Evolutionary conservation across 2,329 filamentous ascomycete species (phyloP), one percentile per base, ranked within the genome.

Genomic region (Fusarium camptoceras): DNA sequence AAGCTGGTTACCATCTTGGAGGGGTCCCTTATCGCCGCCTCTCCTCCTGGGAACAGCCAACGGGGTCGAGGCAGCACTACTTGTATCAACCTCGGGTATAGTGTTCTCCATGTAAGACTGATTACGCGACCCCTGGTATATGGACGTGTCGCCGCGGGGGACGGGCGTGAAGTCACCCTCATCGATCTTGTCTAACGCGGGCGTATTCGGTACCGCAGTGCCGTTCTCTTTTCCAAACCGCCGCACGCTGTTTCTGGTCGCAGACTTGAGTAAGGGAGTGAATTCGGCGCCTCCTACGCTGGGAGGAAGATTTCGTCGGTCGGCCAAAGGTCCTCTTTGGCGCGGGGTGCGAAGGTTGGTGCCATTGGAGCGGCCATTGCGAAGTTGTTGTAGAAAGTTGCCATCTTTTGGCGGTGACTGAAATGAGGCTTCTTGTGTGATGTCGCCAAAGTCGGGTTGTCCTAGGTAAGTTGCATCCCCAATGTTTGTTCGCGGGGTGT

Each of bases 341-440:
- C 91, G 89, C 31, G 95, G 95, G 55, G 95, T 97, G 75, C 88
- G 86, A 69, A 94, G 81, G 77, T 81, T 90, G 73, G 86, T 81
- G 48, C 79, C 86, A 73, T 80, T 85, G 66, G 83, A 83, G 71
- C 85, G 85, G 70, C 89, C 89, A 78, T 92, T 92, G 72, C 89
- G 89, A 76, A 96, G 86, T 69, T 92, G 89, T 67, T 91, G 89
- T 49, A 97, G 83, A 25, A 98, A 82, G 74, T 96, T 93, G 41
- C 76, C 79, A 14, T 82, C 79, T 80, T 93, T 94, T 28, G 86
- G 88, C 25, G 92, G 94, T 30, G 93, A 94, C 59, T 91, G 89
- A 73, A 98, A 97, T 2, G 95, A 96, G 60, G 93, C 90, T 78
- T 97, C 94, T 75, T 94, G 91, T 55, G 94, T 97, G 73, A 95